Evolutionary conservation across 1,284 basidiomycete species (phyloP).

Genomic region (Sporisorium exsertum): DNA sequence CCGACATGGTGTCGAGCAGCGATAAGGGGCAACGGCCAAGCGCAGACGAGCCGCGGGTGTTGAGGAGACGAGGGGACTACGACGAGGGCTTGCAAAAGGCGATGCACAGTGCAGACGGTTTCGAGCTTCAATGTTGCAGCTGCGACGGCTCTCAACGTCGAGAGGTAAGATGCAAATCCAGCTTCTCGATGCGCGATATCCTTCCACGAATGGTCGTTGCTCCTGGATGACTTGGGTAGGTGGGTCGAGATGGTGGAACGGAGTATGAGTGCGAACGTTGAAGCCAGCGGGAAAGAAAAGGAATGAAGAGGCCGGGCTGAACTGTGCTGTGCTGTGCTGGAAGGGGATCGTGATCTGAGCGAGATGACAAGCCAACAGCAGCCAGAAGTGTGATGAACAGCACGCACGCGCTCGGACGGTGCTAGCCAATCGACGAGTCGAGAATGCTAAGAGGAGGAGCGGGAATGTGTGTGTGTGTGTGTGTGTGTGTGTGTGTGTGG

Average conservation of each 20-base stretch:
- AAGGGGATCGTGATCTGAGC: not conserved
- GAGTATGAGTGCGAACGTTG: not conserved
- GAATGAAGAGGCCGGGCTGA: not conserved
- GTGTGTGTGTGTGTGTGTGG: too few species aligned
- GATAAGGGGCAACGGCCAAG: constrained; percentile 13
- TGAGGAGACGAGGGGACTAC: not conserved
- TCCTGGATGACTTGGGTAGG: not conserved
- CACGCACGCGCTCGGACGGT: not conserved
- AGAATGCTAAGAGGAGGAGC: not conserved
- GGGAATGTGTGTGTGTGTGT: not conserved
- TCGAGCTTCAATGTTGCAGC: not conserved
- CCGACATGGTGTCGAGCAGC: constrained; percentile 23
- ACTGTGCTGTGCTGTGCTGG: too few species aligned
- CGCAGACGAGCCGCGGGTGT: constrained; percentile 26
- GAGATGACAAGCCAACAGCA: not conserved
- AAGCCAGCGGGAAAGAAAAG: not conserved
- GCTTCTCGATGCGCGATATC: not conserved
- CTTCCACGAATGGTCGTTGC: too few species aligned
- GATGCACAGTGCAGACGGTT: not conserved
- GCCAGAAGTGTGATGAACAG: too few species aligned
- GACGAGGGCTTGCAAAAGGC: not conserved
- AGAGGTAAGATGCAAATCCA: not conserved
- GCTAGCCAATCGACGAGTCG: not conserved
- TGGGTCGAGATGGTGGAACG: not conserved
- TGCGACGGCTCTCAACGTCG: not conserved